Percentiles rank a stretch among this genome's conserved stretches.
phyloP scores from a whole-genome alignment of 2,329 filamentous ascomycete genomes.

The Verticillium nubilum region DNA sequence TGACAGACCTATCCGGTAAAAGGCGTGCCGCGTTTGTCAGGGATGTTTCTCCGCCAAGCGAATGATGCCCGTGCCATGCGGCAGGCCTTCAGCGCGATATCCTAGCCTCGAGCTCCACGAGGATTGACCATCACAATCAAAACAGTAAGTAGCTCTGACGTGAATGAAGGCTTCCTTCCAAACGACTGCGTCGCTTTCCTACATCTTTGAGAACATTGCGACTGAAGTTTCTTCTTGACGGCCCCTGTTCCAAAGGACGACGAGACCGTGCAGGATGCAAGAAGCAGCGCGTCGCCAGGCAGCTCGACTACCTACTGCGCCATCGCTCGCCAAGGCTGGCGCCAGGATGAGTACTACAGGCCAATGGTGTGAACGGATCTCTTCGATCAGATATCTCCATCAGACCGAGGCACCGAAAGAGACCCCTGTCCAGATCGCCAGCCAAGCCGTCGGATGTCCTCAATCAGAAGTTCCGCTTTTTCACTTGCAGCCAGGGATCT shows the following conservation, averaged over 20 bases:
- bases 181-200: too few relatives aligned
- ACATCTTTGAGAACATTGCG: too few relatives aligned
- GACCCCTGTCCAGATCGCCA: conserved; percentile 13
- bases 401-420: conserved; percentile 8
- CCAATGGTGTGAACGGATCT: not conserved
- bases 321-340: not conserved
- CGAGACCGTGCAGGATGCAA: not conserved
- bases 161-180: too few relatives aligned
- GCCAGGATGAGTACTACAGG: not conserved
- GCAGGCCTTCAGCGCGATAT: not conserved
- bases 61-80: not conserved
- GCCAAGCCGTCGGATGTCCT: conserved; percentile 12
- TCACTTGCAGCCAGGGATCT: conserved; percentile 1
- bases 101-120: not conserved
- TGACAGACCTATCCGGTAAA: not conserved
- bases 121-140: too few relatives aligned
- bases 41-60: not conserved
- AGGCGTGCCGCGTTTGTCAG: not conserved
- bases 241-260: not conserved
- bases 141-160: too few relatives aligned
- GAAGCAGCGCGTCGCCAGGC: not conserved
- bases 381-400: conserved; percentile 3
- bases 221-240: too few relatives aligned
- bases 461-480: conserved; percentile 9
- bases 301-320: not conserved